phyloP scores from a whole-genome alignment of 2,329 filamentous ascomycete genomes.

The Didymella glomerata region DNA sequence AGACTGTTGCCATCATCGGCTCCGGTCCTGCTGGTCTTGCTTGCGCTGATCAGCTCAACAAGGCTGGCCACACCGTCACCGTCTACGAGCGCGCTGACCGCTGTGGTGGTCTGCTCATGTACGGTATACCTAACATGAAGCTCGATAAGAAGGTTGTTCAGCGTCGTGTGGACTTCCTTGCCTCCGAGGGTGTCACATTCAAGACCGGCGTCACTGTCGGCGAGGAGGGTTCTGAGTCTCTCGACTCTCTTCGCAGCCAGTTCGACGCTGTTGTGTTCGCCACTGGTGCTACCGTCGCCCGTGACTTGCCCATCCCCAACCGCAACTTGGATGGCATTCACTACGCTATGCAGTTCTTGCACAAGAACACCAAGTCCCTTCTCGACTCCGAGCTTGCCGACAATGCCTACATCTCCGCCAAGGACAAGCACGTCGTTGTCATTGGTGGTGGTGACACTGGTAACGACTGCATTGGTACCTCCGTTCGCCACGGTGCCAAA shows the following conservation, averaged over 20 bases:
- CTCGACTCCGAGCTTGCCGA: conserved; percentile 89
- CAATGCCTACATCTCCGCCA: conserved; percentile 88
- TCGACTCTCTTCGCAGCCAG: conserved; percentile 75
- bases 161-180: conserved; percentile 94
- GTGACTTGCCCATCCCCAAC: conserved; percentile 89
- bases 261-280: conserved; percentile 89
- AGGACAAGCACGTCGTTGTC: conserved; percentile 94
- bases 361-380: conserved; percentile 97
- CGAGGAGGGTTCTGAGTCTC: conserved; percentile 72
- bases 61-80: conserved; percentile 85
- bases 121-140: conserved; percentile 99
- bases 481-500: conserved; percentile 92
- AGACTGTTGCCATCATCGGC: conserved; percentile 87
- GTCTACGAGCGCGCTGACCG: conserved; percentile 94
- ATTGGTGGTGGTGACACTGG: conserved; percentile 98
- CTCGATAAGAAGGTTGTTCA: conserved; percentile 97
- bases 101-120: conserved; percentile 92
- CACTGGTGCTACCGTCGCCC: conserved; percentile 90
- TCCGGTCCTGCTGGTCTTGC: conserved; percentile 93
- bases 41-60: conserved; percentile 91
- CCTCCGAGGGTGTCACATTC: conserved; percentile 84
- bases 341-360: conserved; percentile 96
- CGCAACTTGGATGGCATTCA: conserved; percentile 90
- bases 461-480: conserved; percentile 97
- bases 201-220: conserved; percentile 81